Base-by-base conservation (phyloP, 495 filamentous ascomycete genomes). In the Paragyromitra xinjiangensis region DNA sequence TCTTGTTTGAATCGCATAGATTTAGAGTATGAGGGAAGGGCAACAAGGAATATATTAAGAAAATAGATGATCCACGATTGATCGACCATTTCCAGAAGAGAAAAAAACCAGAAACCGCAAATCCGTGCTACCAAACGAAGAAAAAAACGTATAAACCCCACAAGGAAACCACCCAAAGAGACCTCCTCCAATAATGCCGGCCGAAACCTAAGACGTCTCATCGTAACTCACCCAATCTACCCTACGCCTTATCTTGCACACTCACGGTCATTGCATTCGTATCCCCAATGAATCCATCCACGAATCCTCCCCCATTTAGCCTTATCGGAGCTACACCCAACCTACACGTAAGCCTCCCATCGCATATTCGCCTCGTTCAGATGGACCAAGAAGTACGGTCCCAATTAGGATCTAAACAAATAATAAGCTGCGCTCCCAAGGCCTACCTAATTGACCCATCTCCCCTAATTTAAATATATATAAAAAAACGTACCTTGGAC, bases 401-500 rank as follows among this genome's bases (percentile, higher is more conserved):
- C 91, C 91, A 93, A 78, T 69, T 78, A 77, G 75, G 75, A 78
- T 78, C 75, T 73, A 73, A 37, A 2, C 26, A 40, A 51, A 29
- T 68, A 79, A 81, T 73, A 81, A 79, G 69, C 71, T 64, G 67
- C 55, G 39, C 68, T 73, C 75, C 66, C 84, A 51, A 51, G n/a
- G 42, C 42, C 42, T 44, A 44, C 42, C 12, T 44, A 44, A 44
- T 44, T 44, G 42, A 11, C 83, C 56, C 26, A 0, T 6, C 26
- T 39, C 9, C 37, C 6, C 16, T 19, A 34, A 84, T 84, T 71
- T 84, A 83, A 70, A 85, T 82, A 56, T 81, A 82, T 16, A 65
- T 53, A 26, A 42, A 61, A 68, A 68, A 75, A 88, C 92, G 83
- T 78, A 96, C 94, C 94, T 83, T 99, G 95, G 82, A 99, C 95